Evolutionary conservation across 208 protist species (phyloP), one percentile per base, ranked within the genome.

Genomic region (Zelonia costaricensis): DNA sequence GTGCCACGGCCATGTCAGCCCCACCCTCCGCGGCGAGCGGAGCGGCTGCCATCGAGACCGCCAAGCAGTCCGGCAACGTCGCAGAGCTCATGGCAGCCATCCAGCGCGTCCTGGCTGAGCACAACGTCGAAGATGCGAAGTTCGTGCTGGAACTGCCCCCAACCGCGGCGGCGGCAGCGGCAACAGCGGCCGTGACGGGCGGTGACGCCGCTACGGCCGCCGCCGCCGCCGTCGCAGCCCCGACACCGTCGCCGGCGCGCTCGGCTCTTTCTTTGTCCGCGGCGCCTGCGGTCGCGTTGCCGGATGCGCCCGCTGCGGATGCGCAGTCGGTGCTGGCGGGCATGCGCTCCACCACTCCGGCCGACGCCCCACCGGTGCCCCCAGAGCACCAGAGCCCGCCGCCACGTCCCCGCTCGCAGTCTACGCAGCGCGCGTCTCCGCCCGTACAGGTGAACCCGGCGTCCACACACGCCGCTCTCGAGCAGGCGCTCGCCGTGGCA

Each of bases 81-180:
- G 44, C 66, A 8, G 66, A 51, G 13, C 40, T 90, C 49, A 69
- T 81, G 51, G 56, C 53, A 2, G 68, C 77, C 25, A 82, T 92
- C 62, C 77, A 84, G 46, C 38, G 78, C 4, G 69, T 84, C 0
- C 70, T 92, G 30, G 49, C 42, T 16, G 57, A 83, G 53, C 69
- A 86, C 45, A 70, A 77, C 23, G 33, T 91, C 1, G 44, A 36
- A 12, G 58, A 81, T 40, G 84, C 84, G 3, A 80, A 75, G 15
- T 81, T 87, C 15, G 40, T 70, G 1, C 51, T 87, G 23, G 72
- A 91, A 31, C 16, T 91, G 15, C 59, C 25, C 20, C 28, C 38
- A 46, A 27, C 55, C 23, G 45, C 22, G 13, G n/a, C 44, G n/a
- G 16, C 23, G 27, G 42, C 16, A 2, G 27, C 47, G 36, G 16